phyloP scores from a whole-genome alignment of 108 stramenopile species.

The Fistulifera solaris region DNA sequence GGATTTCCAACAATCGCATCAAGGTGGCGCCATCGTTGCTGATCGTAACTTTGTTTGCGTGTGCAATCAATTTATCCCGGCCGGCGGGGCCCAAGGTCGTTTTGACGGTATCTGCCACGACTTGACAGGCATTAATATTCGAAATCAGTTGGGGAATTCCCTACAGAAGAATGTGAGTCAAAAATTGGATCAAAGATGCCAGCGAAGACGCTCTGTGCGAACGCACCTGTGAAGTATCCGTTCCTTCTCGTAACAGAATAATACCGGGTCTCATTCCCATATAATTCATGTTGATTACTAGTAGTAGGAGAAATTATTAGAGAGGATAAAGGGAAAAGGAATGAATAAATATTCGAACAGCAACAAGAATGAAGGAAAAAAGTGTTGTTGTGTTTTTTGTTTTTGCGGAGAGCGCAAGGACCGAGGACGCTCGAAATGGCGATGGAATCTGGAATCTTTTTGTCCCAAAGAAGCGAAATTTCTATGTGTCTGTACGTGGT shows the following conservation, averaged over 20 bases:
- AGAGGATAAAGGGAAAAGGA: no score
- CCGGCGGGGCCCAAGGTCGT: slow-evolving; percentile 97
- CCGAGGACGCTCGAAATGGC: no score
- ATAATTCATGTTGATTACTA: slow-evolving; percentile 6
- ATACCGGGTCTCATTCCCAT: slow-evolving; percentile 86
- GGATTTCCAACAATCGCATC: slow-evolving; percentile 95
- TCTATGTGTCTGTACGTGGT: no score
- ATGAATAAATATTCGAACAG: no score
- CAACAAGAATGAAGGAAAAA: no score
- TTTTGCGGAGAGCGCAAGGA: no score
- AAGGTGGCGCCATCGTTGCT: slow-evolving; percentile 99
- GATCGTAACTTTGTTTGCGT: slow-evolving; percentile 81
- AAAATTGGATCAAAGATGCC: slow-evolving; percentile 5
- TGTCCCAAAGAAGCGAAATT: no score
- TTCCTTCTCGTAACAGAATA: slow-evolving; percentile 97
- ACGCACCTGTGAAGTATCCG: slow-evolving; percentile 90
- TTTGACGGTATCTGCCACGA: slow-evolving; percentile 94
- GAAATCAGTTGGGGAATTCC: slow-evolving; percentile 96
- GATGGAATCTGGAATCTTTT: no score
- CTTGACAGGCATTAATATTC: slow-evolving; percentile 99
- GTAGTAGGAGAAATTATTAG: no score
- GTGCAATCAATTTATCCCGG: slow-evolving; percentile 97
- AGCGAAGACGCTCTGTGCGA: background rate
- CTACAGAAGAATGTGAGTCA: slow-evolving; percentile 26
- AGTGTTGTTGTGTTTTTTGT: no score